Base-by-base conservation (phyloP, 257 asterid species). In the Cordia subcordata region DNA sequence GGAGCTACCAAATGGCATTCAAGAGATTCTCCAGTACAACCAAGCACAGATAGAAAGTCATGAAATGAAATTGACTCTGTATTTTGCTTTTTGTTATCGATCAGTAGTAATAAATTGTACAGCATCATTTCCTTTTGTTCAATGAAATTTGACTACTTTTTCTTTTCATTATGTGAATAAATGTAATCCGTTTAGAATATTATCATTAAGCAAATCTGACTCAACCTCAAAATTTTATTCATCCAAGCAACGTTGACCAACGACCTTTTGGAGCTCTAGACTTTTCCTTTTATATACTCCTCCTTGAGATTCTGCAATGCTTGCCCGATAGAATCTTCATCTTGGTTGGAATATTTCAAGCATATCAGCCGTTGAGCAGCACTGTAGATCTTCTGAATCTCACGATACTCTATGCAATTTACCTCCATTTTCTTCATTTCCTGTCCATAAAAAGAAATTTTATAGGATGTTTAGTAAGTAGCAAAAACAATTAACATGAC, bases 321-420 rank as follows among this genome's bases (percentile, higher is more conserved):
- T 64, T 82, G 81, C 44, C 95, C 74, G 19, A 84, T 68, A 13
- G 98, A 81, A 49, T 79, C 87, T 49, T 82, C 90, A 58, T 83
- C 94, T 62, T 91, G 98, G 80, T 82, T 84, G 53, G 96, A 85
- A 65, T 73, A 88, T 74, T 88, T 91, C 67, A 91, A 79, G 86
- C 98, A 91, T 58, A 85, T 73, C 66, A 91, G 75, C 47, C 89
- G 77, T 66, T 91, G 98, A 58, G 84, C 89, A 58, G 71, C 86
- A 27, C 90, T 86, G 71, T 84, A 91, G 44, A 63, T 80, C 93
- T 67, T 84, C 61, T 91, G 95, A 55, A 88, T 66, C 49, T 73
- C 80, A 8, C 69, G 80, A 53, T 80, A 69, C 66, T 82, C 81
- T 14, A 62, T 60, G 67, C 69, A 60, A 61, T 84, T 84, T 50